Evolutionary conservation across 1,284 basidiomycete species (phyloP).

Genomic region (Psilocybe mexicana): DNA sequence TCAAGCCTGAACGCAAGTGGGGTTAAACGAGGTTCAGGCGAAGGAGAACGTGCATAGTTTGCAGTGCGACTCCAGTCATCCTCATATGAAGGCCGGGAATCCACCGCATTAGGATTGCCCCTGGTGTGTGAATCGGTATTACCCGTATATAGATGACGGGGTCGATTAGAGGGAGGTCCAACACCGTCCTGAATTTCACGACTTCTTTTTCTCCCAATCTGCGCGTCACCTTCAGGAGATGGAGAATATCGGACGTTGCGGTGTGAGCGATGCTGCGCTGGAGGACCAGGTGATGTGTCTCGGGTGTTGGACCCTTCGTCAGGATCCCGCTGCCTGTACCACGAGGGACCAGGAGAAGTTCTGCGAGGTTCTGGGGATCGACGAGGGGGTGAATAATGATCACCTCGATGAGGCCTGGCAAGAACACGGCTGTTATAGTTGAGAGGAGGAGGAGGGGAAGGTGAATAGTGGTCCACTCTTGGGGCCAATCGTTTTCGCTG

Average conservation of each 20-base stretch:
- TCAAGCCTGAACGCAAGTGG: slow-evolving; percentile 7
- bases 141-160: slow-evolving; percentile 1
- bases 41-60: slow-evolving; percentile 18
- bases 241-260: neutral
- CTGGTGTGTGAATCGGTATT: neutral
- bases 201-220: slow-evolving; percentile 15
- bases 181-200: slow-evolving; percentile 14
- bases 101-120: neutral
- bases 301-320: slow-evolving; percentile 11
- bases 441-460: slow-evolving; percentile 5
- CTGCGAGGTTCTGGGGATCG: slow-evolving; percentile 2
- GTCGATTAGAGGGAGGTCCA: slow-evolving; percentile 10
- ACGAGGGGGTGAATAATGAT: slow-evolving; percentile 20
- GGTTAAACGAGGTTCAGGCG: slow-evolving; percentile 6
- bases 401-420: neutral
- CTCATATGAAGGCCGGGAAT: neutral
- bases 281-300: slow-evolving; percentile 8
- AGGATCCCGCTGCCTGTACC: neutral
- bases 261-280: neutral
- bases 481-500: neutral
- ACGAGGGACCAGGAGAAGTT: neutral
- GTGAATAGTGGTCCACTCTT: slow-evolving; percentile 13
- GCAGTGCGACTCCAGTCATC: slow-evolving; percentile 23
- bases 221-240: slow-evolving; percentile 5
- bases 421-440: neutral